phyloP scores from a whole-genome alignment of 768 basidiomycete genomes.

The Collybia nuda region DNA sequence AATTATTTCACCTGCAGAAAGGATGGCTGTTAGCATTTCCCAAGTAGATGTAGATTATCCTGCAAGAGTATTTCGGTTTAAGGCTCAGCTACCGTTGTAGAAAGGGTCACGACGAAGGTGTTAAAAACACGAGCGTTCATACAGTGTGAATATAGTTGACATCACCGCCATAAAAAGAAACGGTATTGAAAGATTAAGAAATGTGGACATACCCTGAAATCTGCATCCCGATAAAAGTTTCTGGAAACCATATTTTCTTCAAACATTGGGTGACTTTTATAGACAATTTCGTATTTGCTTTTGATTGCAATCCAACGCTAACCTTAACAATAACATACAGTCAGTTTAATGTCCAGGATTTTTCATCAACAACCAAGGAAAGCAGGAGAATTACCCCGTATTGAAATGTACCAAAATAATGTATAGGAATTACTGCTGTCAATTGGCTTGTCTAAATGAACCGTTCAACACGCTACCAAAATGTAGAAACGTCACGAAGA shows the following conservation, averaged over 20 bases:
- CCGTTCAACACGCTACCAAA: too few relatives aligned
- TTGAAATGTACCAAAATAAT: too few relatives aligned
- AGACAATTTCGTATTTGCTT: constrained; percentile 19
- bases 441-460: too few relatives aligned
- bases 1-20: neutral
- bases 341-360: too few relatives aligned
- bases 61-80: neutral
- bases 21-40: neutral
- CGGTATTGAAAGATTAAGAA: constrained; percentile 2
- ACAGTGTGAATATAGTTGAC: constrained; percentile 75
- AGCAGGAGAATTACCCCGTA: too few relatives aligned
- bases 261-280: constrained; percentile 7
- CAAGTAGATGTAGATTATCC: too few relatives aligned
- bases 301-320: constrained; percentile 10
- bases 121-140: constrained; percentile 47
- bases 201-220: constrained; percentile 19
- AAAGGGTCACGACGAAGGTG: constrained; percentile 51
- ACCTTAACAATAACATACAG: constrained; percentile 5
- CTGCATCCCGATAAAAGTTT: too few relatives aligned
- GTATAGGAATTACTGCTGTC: too few relatives aligned
- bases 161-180: constrained; percentile 39
- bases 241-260: neutral
- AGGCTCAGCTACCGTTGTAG: constrained; percentile 88
- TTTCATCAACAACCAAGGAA: too few relatives aligned
- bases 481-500: neutral